Conservation (phyloP, 1,284 basidiomycete species). For the Violaceomyces palustris region DNA sequence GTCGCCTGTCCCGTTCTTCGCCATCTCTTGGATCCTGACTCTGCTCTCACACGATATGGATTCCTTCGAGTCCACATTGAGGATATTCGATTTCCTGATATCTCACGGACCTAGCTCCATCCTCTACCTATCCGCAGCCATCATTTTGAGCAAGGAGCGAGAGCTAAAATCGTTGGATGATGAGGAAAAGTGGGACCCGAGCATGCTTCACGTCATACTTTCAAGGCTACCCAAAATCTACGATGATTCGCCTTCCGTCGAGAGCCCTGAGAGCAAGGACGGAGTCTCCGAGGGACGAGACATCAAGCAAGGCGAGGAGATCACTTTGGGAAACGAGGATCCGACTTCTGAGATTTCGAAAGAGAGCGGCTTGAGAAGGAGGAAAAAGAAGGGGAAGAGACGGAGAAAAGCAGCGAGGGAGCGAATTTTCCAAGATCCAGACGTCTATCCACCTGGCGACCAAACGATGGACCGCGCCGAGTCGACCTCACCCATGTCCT, state of each 20-base stretch:
- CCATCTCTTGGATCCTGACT: slow-evolving; percentile 81
- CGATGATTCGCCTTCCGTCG: too few species aligned
- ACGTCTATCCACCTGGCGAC: slow-evolving; percentile 26
- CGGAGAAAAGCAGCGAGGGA: not conserved
- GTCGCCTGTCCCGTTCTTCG: slow-evolving; percentile 74
- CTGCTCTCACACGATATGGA: slow-evolving; percentile 83
- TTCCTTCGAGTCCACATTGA: slow-evolving; percentile 63
- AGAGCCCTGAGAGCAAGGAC: too few species aligned
- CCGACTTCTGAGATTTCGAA: too few species aligned
- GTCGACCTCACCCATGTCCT: too few species aligned
- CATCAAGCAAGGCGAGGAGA: not conserved
- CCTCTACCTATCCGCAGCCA: slow-evolving; percentile 76
- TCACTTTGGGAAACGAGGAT: too few species aligned
- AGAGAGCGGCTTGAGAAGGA: too few species aligned
- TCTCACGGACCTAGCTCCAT: slow-evolving; percentile 72
- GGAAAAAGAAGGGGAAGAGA: not conserved
- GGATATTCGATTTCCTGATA: slow-evolving; percentile 81
- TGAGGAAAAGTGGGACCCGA: slow-evolving; percentile 21
- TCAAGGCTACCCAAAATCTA: slow-evolving; percentile 10
- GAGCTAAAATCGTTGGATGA: slow-evolving; percentile 10
- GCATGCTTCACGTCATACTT: slow-evolving; percentile 30
- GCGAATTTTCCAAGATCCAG: slow-evolving; percentile 19
- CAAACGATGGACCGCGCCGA: too few species aligned
- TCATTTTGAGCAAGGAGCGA: slow-evolving; percentile 55
- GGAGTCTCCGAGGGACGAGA: not conserved